Evolutionary conservation across 139 green algal genomes (phyloP), one percentile per base, ranked within the genome.

Genomic region (Volvox africanus): DNA sequence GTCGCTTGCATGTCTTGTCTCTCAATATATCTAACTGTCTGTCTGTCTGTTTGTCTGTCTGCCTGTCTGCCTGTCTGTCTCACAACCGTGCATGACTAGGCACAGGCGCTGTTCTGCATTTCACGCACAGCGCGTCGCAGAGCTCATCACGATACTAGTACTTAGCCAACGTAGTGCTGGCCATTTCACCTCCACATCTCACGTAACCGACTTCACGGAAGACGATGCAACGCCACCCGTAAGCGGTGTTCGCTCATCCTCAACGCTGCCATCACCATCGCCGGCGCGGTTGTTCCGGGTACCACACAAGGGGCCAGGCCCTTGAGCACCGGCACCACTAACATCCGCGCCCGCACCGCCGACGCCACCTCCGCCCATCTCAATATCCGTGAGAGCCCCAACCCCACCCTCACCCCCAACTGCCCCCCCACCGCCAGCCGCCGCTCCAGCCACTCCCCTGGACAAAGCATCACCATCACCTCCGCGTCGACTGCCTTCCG

Each of bases 171-270:
- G 9, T 55, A 9, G 5, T 14, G 5, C 44, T 55, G 44, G 44
- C 5, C 9, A 55, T 55, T 55, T 55, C 44, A 55, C 44, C 5
- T 55, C 44, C 44, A 55, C 44, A 9, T 55, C 44, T 55, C 44
- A 55, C 44, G 44, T 55, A 5, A 55, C 44, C 44, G 18, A 22
- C 44, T 44, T 68, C 11, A 21, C 44, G 26, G 68, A 71, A 12
- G 84, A 89, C 2, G 84, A 77, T 44, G 68, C 17, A 19, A 61
- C 13, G 20, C 84, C 84, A 12, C 68, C 84, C 26, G 65, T 89
- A 0, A 89, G 68, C 68, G 84, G 84, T 19, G 68, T 77, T 24
- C 84, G 68, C 37, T 89, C 84, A 19, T 89, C 84, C 11, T 20
- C 80, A 44, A n/a, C 82, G n/a, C 82, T 61, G 1, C 11, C 26